phyloP scores from a whole-genome alignment of 768 basidiomycete genomes.

The Pleurotus tuber-regium region DNA sequence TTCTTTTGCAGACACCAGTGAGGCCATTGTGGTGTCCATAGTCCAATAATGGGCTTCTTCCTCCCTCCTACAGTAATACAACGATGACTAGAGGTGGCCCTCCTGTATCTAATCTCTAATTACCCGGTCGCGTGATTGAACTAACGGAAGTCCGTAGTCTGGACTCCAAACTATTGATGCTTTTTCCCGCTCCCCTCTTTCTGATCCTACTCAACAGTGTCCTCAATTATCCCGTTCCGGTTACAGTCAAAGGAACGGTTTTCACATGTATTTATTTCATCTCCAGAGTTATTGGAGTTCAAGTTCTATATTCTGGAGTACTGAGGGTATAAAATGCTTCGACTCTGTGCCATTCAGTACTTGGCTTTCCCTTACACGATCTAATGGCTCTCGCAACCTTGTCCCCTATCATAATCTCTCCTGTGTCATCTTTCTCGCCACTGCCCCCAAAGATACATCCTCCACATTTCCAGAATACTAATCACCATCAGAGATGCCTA shows the following conservation, averaged over 20 bases:
- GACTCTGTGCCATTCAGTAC: not conserved
- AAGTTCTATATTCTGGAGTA: not conserved
- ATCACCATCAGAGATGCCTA: slow-evolving; percentile 56
- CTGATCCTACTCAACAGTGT: not conserved
- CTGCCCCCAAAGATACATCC: slow-evolving; percentile 28
- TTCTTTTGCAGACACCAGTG: not conserved
- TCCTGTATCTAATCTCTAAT: not conserved
- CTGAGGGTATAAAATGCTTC: not conserved
- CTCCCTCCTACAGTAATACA: too few species aligned
- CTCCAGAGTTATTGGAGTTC: not conserved
- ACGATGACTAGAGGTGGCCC: not conserved
- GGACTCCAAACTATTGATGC: not conserved
- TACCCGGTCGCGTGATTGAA: slow-evolving; percentile 5
- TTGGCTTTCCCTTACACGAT: not conserved
- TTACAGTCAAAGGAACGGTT: not conserved
- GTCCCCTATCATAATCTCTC: slow-evolving; percentile 13
- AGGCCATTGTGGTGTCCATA: not conserved
- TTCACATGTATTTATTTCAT: not conserved
- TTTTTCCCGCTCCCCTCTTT: not conserved
- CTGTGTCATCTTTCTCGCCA: not conserved
- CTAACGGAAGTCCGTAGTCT: slow-evolving; percentile 2
- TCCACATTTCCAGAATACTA: slow-evolving; percentile 45
- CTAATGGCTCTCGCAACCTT: slow-evolving; percentile 12
- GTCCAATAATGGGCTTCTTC: not conserved
- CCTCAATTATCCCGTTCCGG: not conserved